A percentile compares a stretch with the other conserved stretches of the same genome.
phyloP scores from a whole-genome alignment of 768 basidiomycete genomes.

The Suillus spraguei region DNA sequence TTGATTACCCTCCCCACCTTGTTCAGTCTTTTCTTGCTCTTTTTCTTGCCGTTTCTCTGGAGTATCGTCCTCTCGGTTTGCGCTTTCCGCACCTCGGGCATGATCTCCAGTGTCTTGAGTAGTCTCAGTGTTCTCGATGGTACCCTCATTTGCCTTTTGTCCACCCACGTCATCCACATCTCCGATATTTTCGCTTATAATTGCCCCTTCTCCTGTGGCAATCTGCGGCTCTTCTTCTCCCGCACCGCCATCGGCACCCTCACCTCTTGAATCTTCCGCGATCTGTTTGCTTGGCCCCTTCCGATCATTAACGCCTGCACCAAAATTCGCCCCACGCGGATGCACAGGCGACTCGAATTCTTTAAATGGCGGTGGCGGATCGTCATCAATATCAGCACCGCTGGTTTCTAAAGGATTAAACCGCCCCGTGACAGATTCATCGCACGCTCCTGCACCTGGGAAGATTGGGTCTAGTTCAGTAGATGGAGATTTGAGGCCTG shows the following conservation, averaged over 20 bases:
- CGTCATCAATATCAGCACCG: neutral
- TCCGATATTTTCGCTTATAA: neutral
- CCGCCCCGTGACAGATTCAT: conserved; percentile 7
- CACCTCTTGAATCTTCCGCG: neutral
- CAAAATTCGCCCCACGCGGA: neutral
- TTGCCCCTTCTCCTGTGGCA: neutral
- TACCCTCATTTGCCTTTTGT: neutral
- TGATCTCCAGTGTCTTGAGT: neutral
- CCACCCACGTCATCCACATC: neutral
- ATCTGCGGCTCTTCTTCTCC: neutral
- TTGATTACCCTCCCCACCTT: neutral
- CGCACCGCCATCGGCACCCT: neutral
- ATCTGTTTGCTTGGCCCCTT: neutral
- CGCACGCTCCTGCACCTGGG: neutral
- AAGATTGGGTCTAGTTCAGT: neutral
- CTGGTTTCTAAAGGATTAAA: conserved; percentile 15
- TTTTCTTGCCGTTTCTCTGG: neutral
- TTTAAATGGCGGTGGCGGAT: conserved; percentile 12
- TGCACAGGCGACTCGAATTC: conserved; percentile 6
- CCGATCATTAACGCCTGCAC: neutral
- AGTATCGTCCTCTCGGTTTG: neutral
- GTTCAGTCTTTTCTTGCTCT: neutral
- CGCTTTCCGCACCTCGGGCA: neutral
- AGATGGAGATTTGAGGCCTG: conserved; percentile 5
- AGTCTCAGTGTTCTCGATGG: too few species aligned